Evolutionary conservation across 495 filamentous ascomycete genomes (phyloP).

Genomic region (Neurospora sp.): DNA sequence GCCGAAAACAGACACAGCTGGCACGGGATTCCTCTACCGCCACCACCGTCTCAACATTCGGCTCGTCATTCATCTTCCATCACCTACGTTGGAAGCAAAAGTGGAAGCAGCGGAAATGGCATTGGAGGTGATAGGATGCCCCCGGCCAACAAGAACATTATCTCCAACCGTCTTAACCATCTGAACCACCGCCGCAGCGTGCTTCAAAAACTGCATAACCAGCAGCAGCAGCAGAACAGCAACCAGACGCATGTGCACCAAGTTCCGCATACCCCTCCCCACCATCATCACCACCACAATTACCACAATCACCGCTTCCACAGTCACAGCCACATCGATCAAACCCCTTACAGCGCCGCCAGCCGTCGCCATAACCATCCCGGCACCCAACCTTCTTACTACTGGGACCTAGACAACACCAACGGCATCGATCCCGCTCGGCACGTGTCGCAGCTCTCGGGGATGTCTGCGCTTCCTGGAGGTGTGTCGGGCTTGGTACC

Average conservation of each 20-base stretch:
- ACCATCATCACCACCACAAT: neutral
- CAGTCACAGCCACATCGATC: neutral
- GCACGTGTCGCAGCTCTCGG: neutral
- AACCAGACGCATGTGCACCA: neutral
- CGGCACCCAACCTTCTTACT: neutral
- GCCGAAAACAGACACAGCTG: neutral
- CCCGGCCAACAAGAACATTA: neutral
- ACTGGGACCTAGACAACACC: neutral
- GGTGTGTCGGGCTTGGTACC: neutral
- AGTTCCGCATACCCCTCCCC: neutral
- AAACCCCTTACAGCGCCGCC: neutral
- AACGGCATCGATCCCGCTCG: neutral
- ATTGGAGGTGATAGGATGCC: neutral
- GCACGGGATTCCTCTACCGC: neutral
- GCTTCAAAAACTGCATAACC: neutral
- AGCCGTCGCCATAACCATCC: neutral
- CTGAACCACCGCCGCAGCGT: neutral
- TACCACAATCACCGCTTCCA: neutral
- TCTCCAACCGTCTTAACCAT: neutral
- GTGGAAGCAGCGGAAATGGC: neutral
- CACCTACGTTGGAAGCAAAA: neutral
- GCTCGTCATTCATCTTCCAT: neutral
- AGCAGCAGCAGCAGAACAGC: neutral
- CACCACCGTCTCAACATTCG: neutral
- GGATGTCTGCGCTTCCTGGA: neutral